Base-by-base conservation (phyloP, 345 rosid species). In the Acer yangbiense region DNA sequence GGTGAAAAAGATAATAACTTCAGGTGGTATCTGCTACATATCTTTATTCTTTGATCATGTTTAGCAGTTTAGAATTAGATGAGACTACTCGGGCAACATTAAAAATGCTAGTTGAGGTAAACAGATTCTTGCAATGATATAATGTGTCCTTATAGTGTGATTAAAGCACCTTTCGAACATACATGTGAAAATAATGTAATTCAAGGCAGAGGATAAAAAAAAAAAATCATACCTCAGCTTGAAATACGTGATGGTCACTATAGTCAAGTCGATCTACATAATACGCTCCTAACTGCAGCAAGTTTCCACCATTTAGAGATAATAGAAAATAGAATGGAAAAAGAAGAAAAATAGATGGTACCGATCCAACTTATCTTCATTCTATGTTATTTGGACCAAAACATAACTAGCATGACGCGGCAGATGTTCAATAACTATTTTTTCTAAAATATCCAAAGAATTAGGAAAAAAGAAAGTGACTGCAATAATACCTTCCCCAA, bases 181-280 rank as follows among this genome's bases (percentile, higher is more conserved):
- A 32, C 35, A 48, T n/a, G 61, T 46, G 27, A 65, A 43, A 68
- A 25, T 18, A 0, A 20, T 41, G 12, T 25, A 52, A 52, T 3
- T 3, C 5, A 41, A 13, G 69, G 50, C 17, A 16, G 10, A 23
- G 46, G 39, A 61, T 64, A 9, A 58, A 32, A 32, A 9, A 58
- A 32, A 32, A 20, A 64, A 9, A 54, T 18, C 21, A 57, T 88
- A 94, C 97, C 90, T 65, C 72, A 3, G 48, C 79, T 77, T 81
- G 76, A 80, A 94, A 90, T 41, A 55, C 17, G 79, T 94, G 89
- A 81, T 92, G 98, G 66, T 94, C 97, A 65, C 86, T 86, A 82
- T 91, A 94, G 77, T 92, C 97, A 79, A 94, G 77, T 74, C 87
- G 86, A 75, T 84, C 90, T 39, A 90, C 88, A 65, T 71, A 83